These are phyloP conservation scores for Fusarium sacchari DNA, from an alignment of 2,329 filamentous ascomycete species.

Conservation along the genomic window DNA sequence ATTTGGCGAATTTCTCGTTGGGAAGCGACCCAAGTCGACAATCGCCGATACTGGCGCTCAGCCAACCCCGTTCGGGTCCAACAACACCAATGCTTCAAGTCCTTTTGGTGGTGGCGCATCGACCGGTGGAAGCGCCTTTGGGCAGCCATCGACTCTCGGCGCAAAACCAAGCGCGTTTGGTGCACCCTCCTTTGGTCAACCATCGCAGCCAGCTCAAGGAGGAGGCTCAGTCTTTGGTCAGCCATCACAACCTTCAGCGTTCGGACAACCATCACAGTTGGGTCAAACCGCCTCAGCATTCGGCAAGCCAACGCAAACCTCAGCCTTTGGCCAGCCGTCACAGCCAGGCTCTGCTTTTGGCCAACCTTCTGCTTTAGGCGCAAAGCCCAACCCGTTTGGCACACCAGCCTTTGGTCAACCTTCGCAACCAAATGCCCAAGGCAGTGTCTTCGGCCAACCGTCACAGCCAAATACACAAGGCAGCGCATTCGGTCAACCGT, in stretches of 20 bases:
- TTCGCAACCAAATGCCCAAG: slow-evolving; percentile 43
- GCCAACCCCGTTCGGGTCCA: slow-evolving; percentile 56
- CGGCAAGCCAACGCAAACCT: slow-evolving; percentile 48
- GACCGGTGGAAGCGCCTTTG: slow-evolving; percentile 48
- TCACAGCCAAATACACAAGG: slow-evolving; percentile 43
- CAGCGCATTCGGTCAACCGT: slow-evolving; percentile 48
- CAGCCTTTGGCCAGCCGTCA: slow-evolving; percentile 48
- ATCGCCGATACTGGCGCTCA: slow-evolving; percentile 44
- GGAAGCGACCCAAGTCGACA: slow-evolving; percentile 45
- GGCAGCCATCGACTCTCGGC: slow-evolving; percentile 47
- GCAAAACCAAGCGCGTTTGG: slow-evolving; percentile 47
- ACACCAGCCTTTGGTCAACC: slow-evolving; percentile 51
- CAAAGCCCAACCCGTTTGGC: slow-evolving; percentile 20
- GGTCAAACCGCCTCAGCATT: slow-evolving; percentile 40
- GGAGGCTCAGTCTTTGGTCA: slow-evolving; percentile 44
- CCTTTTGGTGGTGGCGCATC: slow-evolving; percentile 47
- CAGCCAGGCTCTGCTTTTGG: slow-evolving; percentile 24
- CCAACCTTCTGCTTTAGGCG: slow-evolving; percentile 31
- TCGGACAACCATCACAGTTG: slow-evolving; percentile 52
- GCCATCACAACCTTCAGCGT: slow-evolving; percentile 49
- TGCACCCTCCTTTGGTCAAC: slow-evolving; percentile 47
- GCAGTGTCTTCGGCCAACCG: slow-evolving; percentile 50
- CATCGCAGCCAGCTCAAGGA: slow-evolving; percentile 50
- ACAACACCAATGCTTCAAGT: slow-evolving; percentile 32
- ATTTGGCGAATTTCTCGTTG: slow-evolving; percentile 57